Evolutionary conservation across 768 basidiomycete genomes (phyloP).

Genomic region (Boletus sp.): DNA sequence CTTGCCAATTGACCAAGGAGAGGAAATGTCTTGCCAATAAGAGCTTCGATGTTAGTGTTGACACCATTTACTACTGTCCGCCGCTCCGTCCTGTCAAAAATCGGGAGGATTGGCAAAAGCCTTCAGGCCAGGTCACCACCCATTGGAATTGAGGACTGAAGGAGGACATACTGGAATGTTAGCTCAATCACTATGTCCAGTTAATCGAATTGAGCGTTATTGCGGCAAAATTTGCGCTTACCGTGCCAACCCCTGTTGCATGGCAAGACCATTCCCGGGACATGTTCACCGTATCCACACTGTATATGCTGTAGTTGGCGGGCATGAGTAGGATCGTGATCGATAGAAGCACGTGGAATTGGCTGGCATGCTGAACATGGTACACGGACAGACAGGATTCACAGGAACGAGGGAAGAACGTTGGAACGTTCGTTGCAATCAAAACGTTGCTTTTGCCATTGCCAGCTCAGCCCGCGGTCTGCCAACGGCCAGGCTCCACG

Average conservation of each 20-base stretch:
- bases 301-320: background rate
- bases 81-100: background rate
- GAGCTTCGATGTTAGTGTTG: too few relatives aligned
- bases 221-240: too few relatives aligned
- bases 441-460: constrained; percentile 11
- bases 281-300: background rate
- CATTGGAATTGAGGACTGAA: background rate
- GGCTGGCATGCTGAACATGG: background rate
- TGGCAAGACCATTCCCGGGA: background rate
- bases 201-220: too few relatives aligned
- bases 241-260: constrained; percentile 11
- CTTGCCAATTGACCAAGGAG: background rate
- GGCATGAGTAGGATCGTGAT: background rate
- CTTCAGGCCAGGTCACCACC: background rate
- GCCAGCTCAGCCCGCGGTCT: constrained; percentile 1
- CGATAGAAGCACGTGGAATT: background rate
- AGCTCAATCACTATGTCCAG: too few relatives aligned
- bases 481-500: constrained; percentile 20
- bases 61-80: too few relatives aligned
- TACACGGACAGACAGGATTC: background rate
- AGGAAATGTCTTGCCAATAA: background rate
- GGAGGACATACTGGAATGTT: background rate
- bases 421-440: background rate
- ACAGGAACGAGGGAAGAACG: background rate
- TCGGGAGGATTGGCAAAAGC: background rate